Evolutionary conservation across 164 flowering plant species (phyloP).

Genomic region (Chloranthus sessilifolius): DNA sequence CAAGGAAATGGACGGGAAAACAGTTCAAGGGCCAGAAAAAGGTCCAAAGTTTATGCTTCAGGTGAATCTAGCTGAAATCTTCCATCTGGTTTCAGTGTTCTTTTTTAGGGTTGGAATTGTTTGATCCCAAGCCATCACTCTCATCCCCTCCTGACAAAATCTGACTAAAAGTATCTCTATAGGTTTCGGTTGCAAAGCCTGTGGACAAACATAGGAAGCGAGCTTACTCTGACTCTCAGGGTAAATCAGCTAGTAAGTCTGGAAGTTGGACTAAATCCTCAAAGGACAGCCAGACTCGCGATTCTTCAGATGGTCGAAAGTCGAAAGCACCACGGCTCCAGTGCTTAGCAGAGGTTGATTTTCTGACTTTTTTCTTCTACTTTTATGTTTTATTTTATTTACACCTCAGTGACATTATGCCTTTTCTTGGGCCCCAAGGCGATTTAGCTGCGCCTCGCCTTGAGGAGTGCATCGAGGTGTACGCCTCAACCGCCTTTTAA

Average conservation of each 20-base stretch:
- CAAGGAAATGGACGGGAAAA: slow-evolving; percentile 30
- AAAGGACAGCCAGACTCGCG: slow-evolving; percentile 4
- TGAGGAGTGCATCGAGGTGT: no score
- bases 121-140: no score
- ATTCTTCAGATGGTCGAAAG: slow-evolving; percentile 7
- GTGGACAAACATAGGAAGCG: slow-evolving; percentile 30
- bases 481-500: no score
- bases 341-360: slow-evolving; percentile 15
- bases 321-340: slow-evolving; percentile 11
- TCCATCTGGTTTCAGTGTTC: no score
- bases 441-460: no score
- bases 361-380: no score
- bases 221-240: slow-evolving; percentile 26
- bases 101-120: no score
- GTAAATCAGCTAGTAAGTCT: slow-evolving; percentile 9
- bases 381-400: no score
- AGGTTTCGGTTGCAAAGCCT: slow-evolving; percentile 44
- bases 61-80: slow-evolving; percentile 11
- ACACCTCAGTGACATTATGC: no score
- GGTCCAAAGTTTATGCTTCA: slow-evolving; percentile 22
- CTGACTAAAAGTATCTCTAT: background rate
- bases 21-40: slow-evolving; percentile 27
- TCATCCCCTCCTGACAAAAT: no score
- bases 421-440: no score
- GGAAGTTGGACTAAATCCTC: slow-evolving; percentile 15